phyloP scores from a whole-genome alignment of 768 basidiomycete genomes.

The Collybiopsis luxurians region DNA sequence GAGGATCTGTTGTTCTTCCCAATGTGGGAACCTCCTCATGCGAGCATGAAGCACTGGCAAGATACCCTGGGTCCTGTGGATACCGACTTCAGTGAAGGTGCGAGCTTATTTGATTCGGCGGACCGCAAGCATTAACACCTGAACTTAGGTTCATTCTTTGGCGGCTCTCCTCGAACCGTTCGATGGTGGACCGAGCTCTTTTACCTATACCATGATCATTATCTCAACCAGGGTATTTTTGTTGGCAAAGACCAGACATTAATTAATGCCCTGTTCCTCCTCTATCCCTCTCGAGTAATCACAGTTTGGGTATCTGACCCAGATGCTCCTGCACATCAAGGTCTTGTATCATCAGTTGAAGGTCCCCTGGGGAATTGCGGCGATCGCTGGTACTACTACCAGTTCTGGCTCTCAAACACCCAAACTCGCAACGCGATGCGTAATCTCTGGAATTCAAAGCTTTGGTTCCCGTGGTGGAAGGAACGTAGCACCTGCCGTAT shows the following conservation, averaged over 20 bases:
- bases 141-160: slow-evolving; percentile 54
- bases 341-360: slow-evolving; percentile 15
- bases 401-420: slow-evolving; percentile 41
- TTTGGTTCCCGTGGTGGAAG: slow-evolving; percentile 28
- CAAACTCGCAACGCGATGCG: slow-evolving; percentile 17
- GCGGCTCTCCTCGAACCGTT: slow-evolving; percentile 42
- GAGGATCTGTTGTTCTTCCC: slow-evolving; percentile 53
- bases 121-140: neutral
- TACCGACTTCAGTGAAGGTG: slow-evolving; percentile 50
- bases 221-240: slow-evolving; percentile 44
- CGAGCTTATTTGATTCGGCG: slow-evolving; percentile 5
- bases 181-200: slow-evolving; percentile 44
- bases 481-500: slow-evolving; percentile 23
- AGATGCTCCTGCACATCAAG: slow-evolving; percentile 17
- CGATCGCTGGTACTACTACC: slow-evolving; percentile 45
- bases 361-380: slow-evolving; percentile 40
- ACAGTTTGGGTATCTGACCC: slow-evolving; percentile 36
- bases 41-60: slow-evolving; percentile 32
- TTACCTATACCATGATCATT: slow-evolving; percentile 51
- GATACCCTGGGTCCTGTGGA: slow-evolving; percentile 50
- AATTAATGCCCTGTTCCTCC: slow-evolving; percentile 44
- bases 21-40: slow-evolving; percentile 31
- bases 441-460: slow-evolving; percentile 15
- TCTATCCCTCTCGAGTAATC: slow-evolving; percentile 44
- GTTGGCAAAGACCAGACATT: slow-evolving; percentile 59